phyloP scores from a whole-genome alignment of 2,329 filamentous ascomycete genomes.

The Madurella mycetomatis region DNA sequence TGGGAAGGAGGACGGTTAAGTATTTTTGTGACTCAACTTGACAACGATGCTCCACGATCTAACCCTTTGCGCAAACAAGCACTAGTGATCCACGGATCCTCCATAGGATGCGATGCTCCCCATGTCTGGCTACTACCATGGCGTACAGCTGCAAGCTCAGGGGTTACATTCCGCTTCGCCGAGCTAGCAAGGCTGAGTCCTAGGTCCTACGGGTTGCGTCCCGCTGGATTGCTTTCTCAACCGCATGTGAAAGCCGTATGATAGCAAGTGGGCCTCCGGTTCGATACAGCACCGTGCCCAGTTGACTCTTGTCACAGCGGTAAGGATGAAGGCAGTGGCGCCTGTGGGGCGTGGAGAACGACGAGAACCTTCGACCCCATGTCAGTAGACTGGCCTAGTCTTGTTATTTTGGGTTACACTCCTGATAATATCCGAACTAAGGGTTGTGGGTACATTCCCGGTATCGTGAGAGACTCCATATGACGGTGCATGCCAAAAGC shows the following conservation, averaged over 20 bases:
- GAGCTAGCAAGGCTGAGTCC: background rate
- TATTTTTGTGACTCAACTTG: too few species aligned
- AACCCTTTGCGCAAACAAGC: background rate
- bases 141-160: background rate
- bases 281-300: too few species aligned
- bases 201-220: background rate
- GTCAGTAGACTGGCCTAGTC: too few species aligned
- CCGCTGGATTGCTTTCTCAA: background rate
- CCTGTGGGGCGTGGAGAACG: too few species aligned
- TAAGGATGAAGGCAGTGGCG: too few species aligned
- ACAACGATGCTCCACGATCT: background rate
- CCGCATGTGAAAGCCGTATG: background rate
- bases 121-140: slow-evolving; percentile 10
- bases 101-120: background rate
- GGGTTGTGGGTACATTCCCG: background rate
- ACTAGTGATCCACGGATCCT: background rate
- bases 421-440: too few species aligned
- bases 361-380: too few species aligned
- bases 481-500: background rate
- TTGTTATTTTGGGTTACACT: too few species aligned
- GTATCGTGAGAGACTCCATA: background rate
- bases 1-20: too few species aligned
- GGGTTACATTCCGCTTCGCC: slow-evolving; percentile 24
- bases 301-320: too few species aligned
- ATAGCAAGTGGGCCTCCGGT: too few species aligned